Conservation (phyloP, 148 eudicot species). For the Vaccinium macrocarpon region DNA sequence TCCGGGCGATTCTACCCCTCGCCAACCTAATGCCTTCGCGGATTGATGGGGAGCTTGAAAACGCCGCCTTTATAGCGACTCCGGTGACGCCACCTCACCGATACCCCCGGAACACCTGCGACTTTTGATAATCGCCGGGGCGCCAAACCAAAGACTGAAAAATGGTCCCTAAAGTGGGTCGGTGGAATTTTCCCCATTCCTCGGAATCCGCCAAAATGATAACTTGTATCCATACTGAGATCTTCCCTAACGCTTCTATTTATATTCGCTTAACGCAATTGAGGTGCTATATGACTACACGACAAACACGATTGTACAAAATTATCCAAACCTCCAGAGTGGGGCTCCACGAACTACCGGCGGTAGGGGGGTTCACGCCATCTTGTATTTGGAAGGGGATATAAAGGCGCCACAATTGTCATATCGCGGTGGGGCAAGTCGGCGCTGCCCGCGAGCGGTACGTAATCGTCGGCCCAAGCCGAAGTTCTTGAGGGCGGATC, state of each 20-base stretch:
- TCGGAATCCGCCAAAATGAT: constrained; percentile 64
- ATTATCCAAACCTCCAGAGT: constrained; percentile 59
- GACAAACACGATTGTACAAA: constrained; percentile 27
- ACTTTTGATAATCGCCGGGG: too few species aligned
- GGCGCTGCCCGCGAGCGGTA: too few species aligned
- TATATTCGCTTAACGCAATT: constrained; percentile 71
- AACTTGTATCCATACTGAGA: constrained; percentile 85
- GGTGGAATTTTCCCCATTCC: constrained; percentile 46
- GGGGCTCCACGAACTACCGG: constrained; percentile 86
- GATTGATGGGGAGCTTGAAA: too few species aligned
- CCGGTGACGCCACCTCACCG: too few species aligned
- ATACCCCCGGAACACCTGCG: too few species aligned
- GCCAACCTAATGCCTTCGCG: too few species aligned
- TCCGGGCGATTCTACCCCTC: too few species aligned
- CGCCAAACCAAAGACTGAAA: too few species aligned
- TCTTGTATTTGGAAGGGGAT: too few species aligned
- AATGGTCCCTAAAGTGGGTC: constrained; percentile 25
- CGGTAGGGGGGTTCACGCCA: too few species aligned
- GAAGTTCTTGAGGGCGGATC: background rate
- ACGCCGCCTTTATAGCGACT: too few species aligned
- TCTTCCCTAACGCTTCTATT: constrained; percentile 68
- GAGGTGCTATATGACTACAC: constrained; percentile 59
- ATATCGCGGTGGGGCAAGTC: background rate
- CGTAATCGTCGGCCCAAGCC: background rate
- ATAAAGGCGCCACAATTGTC: background rate